Evolutionary conservation across 306 rosid species (phyloP).

Genomic region (Lathyrus tuberosus): DNA sequence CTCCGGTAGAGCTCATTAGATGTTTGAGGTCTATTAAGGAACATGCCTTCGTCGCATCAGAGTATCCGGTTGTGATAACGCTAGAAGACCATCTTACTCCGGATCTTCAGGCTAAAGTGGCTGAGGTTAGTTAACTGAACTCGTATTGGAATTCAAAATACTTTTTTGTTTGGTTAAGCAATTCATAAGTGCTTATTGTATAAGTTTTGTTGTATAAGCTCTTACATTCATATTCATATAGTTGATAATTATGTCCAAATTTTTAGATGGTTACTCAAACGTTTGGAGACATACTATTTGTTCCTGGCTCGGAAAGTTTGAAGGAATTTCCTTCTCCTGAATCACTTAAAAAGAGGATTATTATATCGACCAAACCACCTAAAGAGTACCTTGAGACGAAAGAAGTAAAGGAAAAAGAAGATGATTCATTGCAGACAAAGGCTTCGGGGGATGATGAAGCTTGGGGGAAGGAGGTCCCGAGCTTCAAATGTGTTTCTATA

Average conservation of each 20-base stretch:
- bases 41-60: slow-evolving; percentile 77
- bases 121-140: slow-evolving; percentile 57
- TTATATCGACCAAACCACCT: slow-evolving; percentile 98
- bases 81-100: slow-evolving; percentile 95
- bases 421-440: slow-evolving; percentile 55
- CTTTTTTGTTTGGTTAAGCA: background rate
- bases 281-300: slow-evolving; percentile 75
- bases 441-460: slow-evolving; percentile 61
- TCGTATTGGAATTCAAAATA: slow-evolving; percentile 26
- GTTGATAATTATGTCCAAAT: slow-evolving; percentile 36
- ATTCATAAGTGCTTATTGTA: background rate
- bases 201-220: too few species aligned
- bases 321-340: slow-evolving; percentile 94
- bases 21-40: slow-evolving; percentile 88
- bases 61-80: slow-evolving; percentile 91
- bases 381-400: slow-evolving; percentile 83
- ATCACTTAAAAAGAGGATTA: slow-evolving; percentile 73
- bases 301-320: slow-evolving; percentile 70
- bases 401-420: slow-evolving; percentile 57
- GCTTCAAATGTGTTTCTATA: slow-evolving; percentile 45
- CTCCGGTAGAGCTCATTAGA: slow-evolving; percentile 87
- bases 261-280: slow-evolving; percentile 77
- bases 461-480: slow-evolving; percentile 86
- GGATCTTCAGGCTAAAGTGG: slow-evolving; percentile 93
- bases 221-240: too few species aligned